These are phyloP conservation scores for Picea glauca DNA, from an alignment of 75 land plant genomes.

Conservation along the genomic window DNA sequence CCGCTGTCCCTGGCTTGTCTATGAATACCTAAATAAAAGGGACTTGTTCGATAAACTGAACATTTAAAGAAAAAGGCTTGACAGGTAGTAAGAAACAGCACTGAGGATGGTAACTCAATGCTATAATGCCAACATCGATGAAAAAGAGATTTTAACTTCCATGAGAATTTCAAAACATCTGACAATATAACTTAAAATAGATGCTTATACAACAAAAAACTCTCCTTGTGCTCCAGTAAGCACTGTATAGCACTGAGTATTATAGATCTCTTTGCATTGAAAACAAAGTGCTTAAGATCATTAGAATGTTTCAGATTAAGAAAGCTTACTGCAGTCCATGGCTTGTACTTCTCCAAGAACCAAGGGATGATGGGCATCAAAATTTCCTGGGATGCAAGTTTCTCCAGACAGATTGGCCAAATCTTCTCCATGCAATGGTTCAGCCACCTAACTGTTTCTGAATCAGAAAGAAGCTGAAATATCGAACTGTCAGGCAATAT, in stretches of 20 bases:
- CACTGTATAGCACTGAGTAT: background rate
- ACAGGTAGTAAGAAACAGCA: too few species aligned
- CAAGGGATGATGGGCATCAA: conserved; percentile 81
- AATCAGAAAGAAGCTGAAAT: conserved; percentile 68
- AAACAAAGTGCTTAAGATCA: background rate
- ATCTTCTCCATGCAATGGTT: conserved; percentile 80
- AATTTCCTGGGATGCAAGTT: conserved; percentile 79
- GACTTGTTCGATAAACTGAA: too few species aligned
- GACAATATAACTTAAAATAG: too few species aligned
- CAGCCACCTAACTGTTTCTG: conserved; percentile 92
- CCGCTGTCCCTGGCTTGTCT: too few species aligned
- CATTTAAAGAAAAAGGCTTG: too few species aligned
- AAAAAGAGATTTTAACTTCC: too few species aligned
- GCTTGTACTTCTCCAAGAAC: conserved; percentile 94
- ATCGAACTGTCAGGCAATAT: background rate
- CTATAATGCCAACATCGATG: too few species aligned
- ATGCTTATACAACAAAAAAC: too few species aligned
- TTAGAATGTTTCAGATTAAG: background rate
- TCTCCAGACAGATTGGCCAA: conserved; percentile 91
- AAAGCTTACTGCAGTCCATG: conserved; percentile 90
- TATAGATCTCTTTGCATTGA: background rate
- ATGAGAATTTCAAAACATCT: too few species aligned
- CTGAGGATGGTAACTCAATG: too few species aligned
- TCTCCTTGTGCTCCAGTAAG: too few species aligned
- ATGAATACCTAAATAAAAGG: too few species aligned